phyloP scores from a whole-genome alignment of 2,329 filamentous ascomycete genomes.

The Trichoderma simmonsii region DNA sequence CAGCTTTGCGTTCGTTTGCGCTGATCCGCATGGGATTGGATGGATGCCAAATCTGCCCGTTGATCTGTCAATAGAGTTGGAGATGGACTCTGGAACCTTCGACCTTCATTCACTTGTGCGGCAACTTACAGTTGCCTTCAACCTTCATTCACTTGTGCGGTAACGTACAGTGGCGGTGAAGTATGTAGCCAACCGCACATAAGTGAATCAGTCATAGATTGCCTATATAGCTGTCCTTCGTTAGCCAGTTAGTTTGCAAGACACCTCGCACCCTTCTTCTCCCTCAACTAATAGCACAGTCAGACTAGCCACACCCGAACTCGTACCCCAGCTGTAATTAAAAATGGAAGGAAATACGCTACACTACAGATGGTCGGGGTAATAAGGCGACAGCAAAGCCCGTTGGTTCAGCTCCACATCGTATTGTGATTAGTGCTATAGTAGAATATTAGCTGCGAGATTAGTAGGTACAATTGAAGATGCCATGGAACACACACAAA shows the following conservation, averaged over 20 bases:
- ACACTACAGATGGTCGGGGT: neutral
- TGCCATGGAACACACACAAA: neutral
- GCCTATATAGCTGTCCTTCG: no score
- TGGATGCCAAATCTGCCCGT: neutral
- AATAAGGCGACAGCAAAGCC: neutral
- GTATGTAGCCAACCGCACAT: no score
- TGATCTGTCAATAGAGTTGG: constrained; percentile 5
- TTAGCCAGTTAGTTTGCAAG: no score
- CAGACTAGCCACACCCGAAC: neutral
- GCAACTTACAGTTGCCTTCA: no score
- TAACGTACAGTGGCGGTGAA: no score
- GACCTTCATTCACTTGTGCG: no score
- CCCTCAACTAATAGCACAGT: no score
- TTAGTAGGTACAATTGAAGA: neutral
- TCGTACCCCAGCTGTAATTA: neutral
- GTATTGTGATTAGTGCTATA: neutral
- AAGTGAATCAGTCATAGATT: no score
- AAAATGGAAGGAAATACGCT: neutral
- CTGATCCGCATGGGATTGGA: neutral
- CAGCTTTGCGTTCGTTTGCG: neutral
- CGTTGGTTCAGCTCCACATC: neutral
- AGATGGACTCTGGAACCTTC: no score
- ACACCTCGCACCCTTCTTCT: no score
- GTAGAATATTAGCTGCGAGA: no score
- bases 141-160: no score